Percentiles rank a stretch among this genome's conserved stretches.
Conservation (phyloP, 805 yeast species). For the Cyberlindnera euphorbiiphila region DNA sequence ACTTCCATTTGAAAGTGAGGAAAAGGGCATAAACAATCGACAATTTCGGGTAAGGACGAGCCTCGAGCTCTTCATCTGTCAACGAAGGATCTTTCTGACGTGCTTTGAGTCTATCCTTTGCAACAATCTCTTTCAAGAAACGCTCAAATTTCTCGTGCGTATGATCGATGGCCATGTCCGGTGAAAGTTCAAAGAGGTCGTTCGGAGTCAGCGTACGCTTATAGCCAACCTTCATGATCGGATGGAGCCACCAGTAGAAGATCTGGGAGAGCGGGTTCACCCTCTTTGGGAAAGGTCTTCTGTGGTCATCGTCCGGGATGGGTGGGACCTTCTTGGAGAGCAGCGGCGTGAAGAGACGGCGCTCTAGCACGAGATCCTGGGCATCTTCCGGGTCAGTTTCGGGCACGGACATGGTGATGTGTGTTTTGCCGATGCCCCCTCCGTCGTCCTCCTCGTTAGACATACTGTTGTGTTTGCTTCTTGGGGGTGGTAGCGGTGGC, state of each 20-base stretch:
- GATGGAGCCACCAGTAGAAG: constrained; percentile 67
- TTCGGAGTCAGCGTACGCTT: constrained; percentile 64
- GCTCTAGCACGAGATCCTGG: constrained; percentile 26
- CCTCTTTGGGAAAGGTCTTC: constrained; percentile 42
- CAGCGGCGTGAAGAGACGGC: constrained; percentile 33
- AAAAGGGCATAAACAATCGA: constrained; percentile 43
- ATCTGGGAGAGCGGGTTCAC: constrained; percentile 39
- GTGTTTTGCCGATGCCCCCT: too few relatives aligned
- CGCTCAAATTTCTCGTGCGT: constrained; percentile 36
- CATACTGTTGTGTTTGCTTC: too few relatives aligned
- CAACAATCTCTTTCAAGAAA: constrained; percentile 31
- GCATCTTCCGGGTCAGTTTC: constrained; percentile 7
- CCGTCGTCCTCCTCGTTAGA: constrained; percentile 2
- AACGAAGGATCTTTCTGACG: constrained; percentile 32
- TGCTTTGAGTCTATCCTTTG: constrained; percentile 32
- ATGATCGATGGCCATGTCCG: constrained; percentile 39
- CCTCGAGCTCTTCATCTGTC: constrained; percentile 37
- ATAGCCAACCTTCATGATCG: constrained; percentile 63
- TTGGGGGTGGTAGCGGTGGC: too few relatives aligned
- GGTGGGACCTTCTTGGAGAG: constrained; percentile 44
- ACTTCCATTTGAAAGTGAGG: constrained; percentile 45
- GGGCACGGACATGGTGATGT: neutral
- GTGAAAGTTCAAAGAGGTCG: constrained; percentile 51
- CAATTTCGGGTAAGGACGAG: constrained; percentile 38
- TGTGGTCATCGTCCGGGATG: constrained; percentile 47